These are phyloP conservation scores for Isabelozyma rhagii DNA, from an alignment of 805 yeast species.

Conservation along the genomic window DNA sequence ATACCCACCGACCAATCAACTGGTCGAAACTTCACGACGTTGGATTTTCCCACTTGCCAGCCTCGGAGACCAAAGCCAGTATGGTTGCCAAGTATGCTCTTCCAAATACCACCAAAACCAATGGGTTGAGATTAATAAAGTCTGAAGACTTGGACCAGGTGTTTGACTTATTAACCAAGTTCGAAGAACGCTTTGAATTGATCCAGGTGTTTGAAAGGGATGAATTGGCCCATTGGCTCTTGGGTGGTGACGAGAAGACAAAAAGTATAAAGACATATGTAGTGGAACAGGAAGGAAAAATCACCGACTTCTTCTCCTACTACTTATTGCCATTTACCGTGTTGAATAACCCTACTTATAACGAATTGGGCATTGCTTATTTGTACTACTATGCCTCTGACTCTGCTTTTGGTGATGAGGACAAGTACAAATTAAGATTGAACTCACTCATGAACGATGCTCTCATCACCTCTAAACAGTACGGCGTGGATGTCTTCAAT, in stretches of 20 bases:
- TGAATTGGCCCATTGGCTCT: constrained; percentile 80
- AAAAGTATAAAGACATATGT: constrained; percentile 65
- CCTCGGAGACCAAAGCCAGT: constrained; percentile 58
- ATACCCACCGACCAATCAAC: constrained; percentile 89
- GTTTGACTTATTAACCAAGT: constrained; percentile 53
- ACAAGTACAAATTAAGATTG: constrained; percentile 56
- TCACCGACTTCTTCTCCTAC: constrained; percentile 88
- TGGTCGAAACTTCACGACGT: constrained; percentile 89
- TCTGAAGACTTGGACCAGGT: constrained; percentile 64
- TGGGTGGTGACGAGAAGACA: constrained; percentile 41
- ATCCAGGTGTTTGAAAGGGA: constrained; percentile 64
- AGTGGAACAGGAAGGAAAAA: constrained; percentile 60
- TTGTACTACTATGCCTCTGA: constrained; percentile 86
- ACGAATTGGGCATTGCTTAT: constrained; percentile 80
- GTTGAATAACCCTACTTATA: constrained; percentile 58
- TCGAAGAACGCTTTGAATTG: constrained; percentile 69
- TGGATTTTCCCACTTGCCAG: constrained; percentile 82
- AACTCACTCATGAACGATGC: constrained; percentile 66
- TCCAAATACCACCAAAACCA: constrained; percentile 46
- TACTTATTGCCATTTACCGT: constrained; percentile 87
- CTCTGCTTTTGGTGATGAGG: constrained; percentile 45
- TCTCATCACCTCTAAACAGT: constrained; percentile 64
- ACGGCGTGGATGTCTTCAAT: constrained; percentile 85
- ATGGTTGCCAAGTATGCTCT: constrained; percentile 63
- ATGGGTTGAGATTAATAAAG: constrained; percentile 58